Evolutionary conservation across 2,329 filamentous ascomycete species (phyloP), one percentile per base, ranked within the genome.

Genomic region (Gyromitra esculenta): DNA sequence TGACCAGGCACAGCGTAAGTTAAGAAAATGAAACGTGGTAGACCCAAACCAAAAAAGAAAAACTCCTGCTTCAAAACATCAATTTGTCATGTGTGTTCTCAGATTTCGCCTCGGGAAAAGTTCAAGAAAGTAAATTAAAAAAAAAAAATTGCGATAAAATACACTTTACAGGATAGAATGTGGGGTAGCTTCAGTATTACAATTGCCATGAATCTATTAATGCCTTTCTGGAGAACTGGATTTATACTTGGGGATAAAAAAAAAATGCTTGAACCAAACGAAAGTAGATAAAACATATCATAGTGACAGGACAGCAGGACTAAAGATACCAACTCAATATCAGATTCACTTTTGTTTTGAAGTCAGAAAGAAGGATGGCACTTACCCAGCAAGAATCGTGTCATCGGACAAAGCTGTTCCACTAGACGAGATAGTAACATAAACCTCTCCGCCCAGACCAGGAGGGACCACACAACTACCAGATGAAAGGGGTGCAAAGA

Each of bases 391-490:
- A 79, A 92, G 84, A 62, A 89, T 89, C 80, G 90, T 89, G 70
- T 87, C 87, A 83, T 91, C 89, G 1, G 86, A 87, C 77, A 91
- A 82, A 48, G 85, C 82, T 45, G 87, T 88, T 25, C 83, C 84
- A 39, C 86, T 81, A 80, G 82, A 91, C 71, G 90, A 88, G 79
- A 93, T 85, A 81, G 89, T 89, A 81, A 92, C 86, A 83, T 91
- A 93, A 64, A 88, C 88, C 78, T 91, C 85, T 60, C 91, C 91
- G 7, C 86, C 85, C 56, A 92, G 83, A 81, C 87, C 87, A 81
- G 88, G 86, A 13, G 91, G 91, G 35, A 92, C 86, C 59, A 85
- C 83, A 82, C 91, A 93, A 77, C 85, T 86, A 54, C 85, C 86
- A 54, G 85, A 83, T 52, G 85, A 84, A 82, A 92, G 89, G 35